These are phyloP conservation scores for Phylloporus arenicola DNA, from an alignment of 768 basidiomycete species.

Conservation along the genomic window DNA sequence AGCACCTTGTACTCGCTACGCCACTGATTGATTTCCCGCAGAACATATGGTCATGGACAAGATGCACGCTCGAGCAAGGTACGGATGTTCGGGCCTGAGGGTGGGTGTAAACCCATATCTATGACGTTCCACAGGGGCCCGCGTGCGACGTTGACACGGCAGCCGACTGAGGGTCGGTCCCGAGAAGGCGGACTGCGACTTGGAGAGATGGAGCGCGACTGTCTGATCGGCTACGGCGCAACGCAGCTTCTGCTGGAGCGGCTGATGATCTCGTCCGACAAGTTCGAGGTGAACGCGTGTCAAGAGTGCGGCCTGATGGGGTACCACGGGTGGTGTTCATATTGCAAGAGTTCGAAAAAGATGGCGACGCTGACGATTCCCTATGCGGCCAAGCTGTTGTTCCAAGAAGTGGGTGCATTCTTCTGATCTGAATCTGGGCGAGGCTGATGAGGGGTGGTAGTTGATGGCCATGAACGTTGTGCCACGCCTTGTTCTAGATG, in stretches of 20 bases:
- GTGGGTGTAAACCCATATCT: slow-evolving; percentile 1
- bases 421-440: neutral
- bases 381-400: slow-evolving; percentile 89
- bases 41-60: slow-evolving; percentile 99
- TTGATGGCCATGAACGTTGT: slow-evolving; percentile 97
- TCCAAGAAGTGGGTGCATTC: slow-evolving; percentile 66
- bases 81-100: slow-evolving; percentile 18
- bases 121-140: slow-evolving; percentile 64
- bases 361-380: slow-evolving; percentile 95
- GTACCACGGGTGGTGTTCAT: slow-evolving; percentile 94
- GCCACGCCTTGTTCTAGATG: slow-evolving; percentile 81
- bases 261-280: slow-evolving; percentile 98
- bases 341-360: slow-evolving; percentile 95
- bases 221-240: slow-evolving; percentile 97
- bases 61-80: slow-evolving; percentile 99
- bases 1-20: neutral
- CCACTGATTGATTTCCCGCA: slow-evolving; percentile 23
- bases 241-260: slow-evolving; percentile 94
- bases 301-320: slow-evolving; percentile 93
- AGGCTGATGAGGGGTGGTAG: slow-evolving; percentile 34
- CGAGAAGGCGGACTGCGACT: slow-evolving; percentile 95
- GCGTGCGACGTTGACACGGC: slow-evolving; percentile 91
- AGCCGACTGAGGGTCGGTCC: slow-evolving; percentile 97
- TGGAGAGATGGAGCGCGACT: slow-evolving; percentile 99
- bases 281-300: slow-evolving; percentile 96